These are phyloP conservation scores for Saccharomycopsis microspora DNA, from an alignment of 805 yeast species.

Conservation along the genomic window DNA sequence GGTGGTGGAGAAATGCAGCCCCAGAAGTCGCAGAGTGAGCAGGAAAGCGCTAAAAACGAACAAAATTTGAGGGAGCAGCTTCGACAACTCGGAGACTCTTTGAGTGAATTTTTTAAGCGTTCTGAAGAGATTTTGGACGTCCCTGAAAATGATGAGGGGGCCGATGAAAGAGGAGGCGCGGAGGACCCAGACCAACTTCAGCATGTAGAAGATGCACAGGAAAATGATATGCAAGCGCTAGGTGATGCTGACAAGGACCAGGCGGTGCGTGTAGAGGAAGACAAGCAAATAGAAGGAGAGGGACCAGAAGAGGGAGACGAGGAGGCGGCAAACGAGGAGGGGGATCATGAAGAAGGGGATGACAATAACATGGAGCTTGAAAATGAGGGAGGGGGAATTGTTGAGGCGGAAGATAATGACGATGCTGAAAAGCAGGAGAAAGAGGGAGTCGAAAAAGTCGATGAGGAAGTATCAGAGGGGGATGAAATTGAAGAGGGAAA, in stretches of 20 bases:
- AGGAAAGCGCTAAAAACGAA: conserved; percentile 29
- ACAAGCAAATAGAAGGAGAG: conserved; percentile 73
- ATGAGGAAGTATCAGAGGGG: conserved; percentile 24
- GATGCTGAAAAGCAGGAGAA: conserved; percentile 19
- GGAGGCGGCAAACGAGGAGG: conserved; percentile 24
- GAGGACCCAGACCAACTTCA: conserved; percentile 80
- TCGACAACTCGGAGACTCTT: conserved; percentile 82
- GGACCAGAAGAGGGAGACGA: conserved; percentile 25
- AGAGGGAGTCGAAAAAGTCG: conserved; percentile 32
- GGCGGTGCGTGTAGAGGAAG: conserved; percentile 64
- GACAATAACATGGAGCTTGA: conserved; percentile 22
- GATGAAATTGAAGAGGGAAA: conserved; percentile 22
- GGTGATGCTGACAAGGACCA: conserved; percentile 84
- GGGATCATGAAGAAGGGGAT: conserved; percentile 21
- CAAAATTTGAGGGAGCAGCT: conserved; percentile 58
- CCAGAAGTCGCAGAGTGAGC: conserved; percentile 18
- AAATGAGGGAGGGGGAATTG: conserved; percentile 20
- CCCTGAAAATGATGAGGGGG: conserved; percentile 28
- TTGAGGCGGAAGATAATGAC: conserved; percentile 21
- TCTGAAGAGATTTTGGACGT: conserved; percentile 55
- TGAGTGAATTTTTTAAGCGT: conserved; percentile 86
- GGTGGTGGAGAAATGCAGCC: conserved; percentile 4
- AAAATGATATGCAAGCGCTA: conserved; percentile 73
- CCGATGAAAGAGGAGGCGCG: conserved; percentile 34
- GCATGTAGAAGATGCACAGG: conserved; percentile 64